Percentiles rank a stretch among this genome's conserved stretches.
Conservation (phyloP, 306 rosid species). For the Comarum palustre region DNA sequence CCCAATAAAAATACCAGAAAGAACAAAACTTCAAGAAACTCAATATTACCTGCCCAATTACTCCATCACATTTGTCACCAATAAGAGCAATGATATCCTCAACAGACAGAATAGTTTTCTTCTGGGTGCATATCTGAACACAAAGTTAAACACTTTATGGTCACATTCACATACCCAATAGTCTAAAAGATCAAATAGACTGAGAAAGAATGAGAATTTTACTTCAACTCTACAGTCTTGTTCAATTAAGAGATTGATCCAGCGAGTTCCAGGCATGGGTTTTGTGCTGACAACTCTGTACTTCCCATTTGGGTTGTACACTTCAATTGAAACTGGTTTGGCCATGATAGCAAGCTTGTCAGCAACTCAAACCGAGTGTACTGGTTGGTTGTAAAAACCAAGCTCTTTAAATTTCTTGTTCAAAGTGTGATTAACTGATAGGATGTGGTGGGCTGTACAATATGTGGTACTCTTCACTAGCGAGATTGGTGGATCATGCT, state of each 20-base stretch:
- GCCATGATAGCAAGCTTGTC: constrained; percentile 54
- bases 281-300: constrained; percentile 97
- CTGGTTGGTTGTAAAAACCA: background rate
- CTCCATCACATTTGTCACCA: constrained; percentile 93
- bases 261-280: constrained; percentile 97
- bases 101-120: constrained; percentile 88
- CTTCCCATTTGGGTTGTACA: constrained; percentile 91
- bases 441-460: constrained; percentile 20
- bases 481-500: background rate
- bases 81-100: constrained; percentile 91
- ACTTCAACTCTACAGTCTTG: constrained; percentile 94
- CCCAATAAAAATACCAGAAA: constrained; percentile 5
- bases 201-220: constrained; percentile 15
- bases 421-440: background rate
- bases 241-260: constrained; percentile 88
- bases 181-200: background rate
- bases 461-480: background rate
- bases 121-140: constrained; percentile 77
- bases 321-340: constrained; percentile 81
- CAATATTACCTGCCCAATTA: constrained; percentile 79
- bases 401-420: constrained; percentile 20
- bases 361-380: background rate
- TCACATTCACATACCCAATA: background rate
- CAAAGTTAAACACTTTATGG: background rate
- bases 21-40: background rate